These are phyloP conservation scores for Paraglomus brasilianum DNA, from an alignment of 192 early-diverging fungal genomes.

Conservation along the genomic window DNA sequence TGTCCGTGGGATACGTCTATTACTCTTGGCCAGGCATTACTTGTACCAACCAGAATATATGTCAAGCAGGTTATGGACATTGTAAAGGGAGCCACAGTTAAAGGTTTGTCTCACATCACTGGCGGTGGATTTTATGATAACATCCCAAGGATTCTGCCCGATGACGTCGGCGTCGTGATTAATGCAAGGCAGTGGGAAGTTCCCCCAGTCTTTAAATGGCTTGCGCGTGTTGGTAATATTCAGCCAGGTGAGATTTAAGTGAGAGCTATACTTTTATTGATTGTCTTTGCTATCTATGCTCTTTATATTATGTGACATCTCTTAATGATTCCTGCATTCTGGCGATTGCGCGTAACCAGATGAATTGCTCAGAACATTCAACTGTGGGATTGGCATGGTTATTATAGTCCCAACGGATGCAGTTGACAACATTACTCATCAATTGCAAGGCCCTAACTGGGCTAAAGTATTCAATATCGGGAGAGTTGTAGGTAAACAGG, in stretches of 20 bases:
- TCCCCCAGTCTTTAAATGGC: slow-evolving; percentile 94
- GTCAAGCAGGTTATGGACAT: slow-evolving; percentile 89
- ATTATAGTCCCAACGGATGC: slow-evolving; percentile 72
- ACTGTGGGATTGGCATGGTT: slow-evolving; percentile 99
- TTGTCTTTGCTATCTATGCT: background rate
- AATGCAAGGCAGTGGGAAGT: slow-evolving; percentile 80
- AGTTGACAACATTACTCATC: slow-evolving; percentile 55
- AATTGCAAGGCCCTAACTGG: slow-evolving; percentile 65
- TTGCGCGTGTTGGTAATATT: slow-evolving; percentile 81
- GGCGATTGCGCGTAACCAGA: slow-evolving; percentile 40
- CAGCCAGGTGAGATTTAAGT: slow-evolving; percentile 47
- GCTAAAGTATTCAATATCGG: slow-evolving; percentile 70
- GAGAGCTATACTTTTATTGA: background rate
- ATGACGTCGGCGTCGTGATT: slow-evolving; percentile 75
- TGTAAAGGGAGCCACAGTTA: slow-evolving; percentile 73
- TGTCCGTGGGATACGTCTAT: slow-evolving; percentile 78
- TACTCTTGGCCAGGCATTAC: slow-evolving; percentile 81
- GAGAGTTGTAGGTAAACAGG: slow-evolving; percentile 49
- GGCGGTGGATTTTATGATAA: slow-evolving; percentile 99
- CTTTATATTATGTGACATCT: background rate
- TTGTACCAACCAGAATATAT: slow-evolving; percentile 95
- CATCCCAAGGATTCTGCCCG: slow-evolving; percentile 93
- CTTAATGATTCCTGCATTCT: background rate
- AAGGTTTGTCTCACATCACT: slow-evolving; percentile 98
- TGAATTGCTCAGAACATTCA: slow-evolving; percentile 97